Evolutionary conservation across 1,284 basidiomycete species (phyloP).

Genomic region (Sphaerobolus stellatus): DNA sequence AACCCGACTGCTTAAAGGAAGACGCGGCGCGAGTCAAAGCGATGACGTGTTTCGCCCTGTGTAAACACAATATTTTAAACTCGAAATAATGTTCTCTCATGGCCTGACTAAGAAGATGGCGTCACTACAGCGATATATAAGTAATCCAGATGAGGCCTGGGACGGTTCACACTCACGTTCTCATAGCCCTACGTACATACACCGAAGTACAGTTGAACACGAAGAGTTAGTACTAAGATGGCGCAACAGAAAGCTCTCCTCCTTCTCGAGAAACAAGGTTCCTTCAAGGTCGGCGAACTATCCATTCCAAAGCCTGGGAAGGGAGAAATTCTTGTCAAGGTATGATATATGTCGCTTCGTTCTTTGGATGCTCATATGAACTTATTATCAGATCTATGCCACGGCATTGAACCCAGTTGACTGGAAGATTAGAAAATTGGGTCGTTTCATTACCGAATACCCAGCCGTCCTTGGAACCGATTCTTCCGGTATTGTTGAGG

Average conservation of each 20-base stretch:
- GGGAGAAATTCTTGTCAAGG: slow-evolving; percentile 1
- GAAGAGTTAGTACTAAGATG: no score
- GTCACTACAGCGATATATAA: no score
- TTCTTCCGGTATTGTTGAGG: slow-evolving; percentile 54
- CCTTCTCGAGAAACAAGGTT: slow-evolving; percentile 21
- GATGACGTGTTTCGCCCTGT: no score
- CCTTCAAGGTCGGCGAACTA: slow-evolving; percentile 18
- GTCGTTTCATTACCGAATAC: slow-evolving; percentile 27
- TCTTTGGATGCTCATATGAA: background rate
- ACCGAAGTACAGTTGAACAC: no score
- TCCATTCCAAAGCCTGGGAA: slow-evolving; percentile 15
- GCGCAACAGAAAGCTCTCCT: slow-evolving; percentile 23
- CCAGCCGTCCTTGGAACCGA: slow-evolving; percentile 57
- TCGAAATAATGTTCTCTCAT: no score
- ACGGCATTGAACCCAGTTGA: slow-evolving; percentile 12
- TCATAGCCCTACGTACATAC: no score
- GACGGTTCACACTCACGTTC: no score
- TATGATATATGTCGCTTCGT: background rate
- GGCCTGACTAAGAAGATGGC: no score
- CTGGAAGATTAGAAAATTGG: slow-evolving; percentile 9
- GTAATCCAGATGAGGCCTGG: no score
- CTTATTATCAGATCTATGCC: background rate
- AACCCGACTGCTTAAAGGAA: no score
- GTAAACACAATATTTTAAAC: no score
- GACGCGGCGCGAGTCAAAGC: no score